Evolutionary conservation across 352 stramenopile genomes (phyloP), one percentile per base, ranked within the genome.

Genomic region (Pythium chondricola): DNA sequence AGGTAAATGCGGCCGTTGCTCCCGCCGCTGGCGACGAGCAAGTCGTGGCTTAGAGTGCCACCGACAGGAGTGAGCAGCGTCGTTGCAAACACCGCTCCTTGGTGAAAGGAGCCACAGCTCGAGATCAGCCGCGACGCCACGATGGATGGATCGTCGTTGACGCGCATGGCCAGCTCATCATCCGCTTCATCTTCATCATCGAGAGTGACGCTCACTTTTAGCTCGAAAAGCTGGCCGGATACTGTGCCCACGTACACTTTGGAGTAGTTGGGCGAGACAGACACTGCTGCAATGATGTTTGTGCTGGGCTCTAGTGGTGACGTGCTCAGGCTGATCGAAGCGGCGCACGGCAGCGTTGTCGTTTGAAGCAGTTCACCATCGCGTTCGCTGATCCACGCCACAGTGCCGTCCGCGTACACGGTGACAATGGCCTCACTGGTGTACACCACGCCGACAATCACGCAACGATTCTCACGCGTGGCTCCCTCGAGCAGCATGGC

Each of bases 181-280:
- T 83, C 72, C 5, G 83, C 55, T 0, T 83, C 74, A 7, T 88
- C 76, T 9, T 87, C 76, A 8, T 87, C 74, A 27, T 86, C 67
- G 36, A 63, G 33, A 13, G 64, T 29, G 5, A 83, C 63, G 38
- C 41, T 78, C 10, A 72, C 80, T 32, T 69, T 80, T 29, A 91
- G 51, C 38, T 87, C 75, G 32, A 73, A 88, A 40, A 88, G 75
- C 44, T 73, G 63, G 2, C 76, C 76, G 40, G 63, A 58, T 6
- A 49, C 52, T 18, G 70, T 88, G 5, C 70, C 71, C n/a, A 87
- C 62, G 46, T 78, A 85, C 0, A 79, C 56, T 49, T 81, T 82
- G 7, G 67, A 62, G 49, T 69, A 74, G 16, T 63, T 77, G 4
- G 80, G 80, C 5, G 76, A 78, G 13, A 65, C 38, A 2, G 70